These are phyloP conservation scores for Bondarzewia mesenterica DNA, from an alignment of 1,284 basidiomycete species.

Conservation along the genomic window DNA sequence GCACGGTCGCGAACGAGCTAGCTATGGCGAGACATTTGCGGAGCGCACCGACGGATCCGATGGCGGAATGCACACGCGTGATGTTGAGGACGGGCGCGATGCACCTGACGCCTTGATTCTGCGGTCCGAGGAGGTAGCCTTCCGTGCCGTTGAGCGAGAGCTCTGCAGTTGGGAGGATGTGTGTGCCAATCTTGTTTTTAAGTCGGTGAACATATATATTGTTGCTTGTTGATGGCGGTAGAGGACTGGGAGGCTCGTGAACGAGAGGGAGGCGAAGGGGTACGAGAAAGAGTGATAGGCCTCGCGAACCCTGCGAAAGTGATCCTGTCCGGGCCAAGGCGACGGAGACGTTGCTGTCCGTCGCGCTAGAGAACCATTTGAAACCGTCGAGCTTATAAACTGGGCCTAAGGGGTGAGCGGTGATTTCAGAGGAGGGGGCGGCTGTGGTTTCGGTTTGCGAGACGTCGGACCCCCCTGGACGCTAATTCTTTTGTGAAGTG, in stretches of 20 bases:
- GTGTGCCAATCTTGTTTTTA: conserved; percentile 77
- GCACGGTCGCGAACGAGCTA: conserved; percentile 50
- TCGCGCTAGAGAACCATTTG: conserved; percentile 83
- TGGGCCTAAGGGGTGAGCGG: conserved; percentile 33
- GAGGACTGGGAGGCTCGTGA: conserved; percentile 39
- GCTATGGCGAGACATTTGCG: conserved; percentile 59
- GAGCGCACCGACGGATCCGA: conserved; percentile 48
- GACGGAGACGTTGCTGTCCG: conserved; percentile 65
- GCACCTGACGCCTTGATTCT: conserved; percentile 58
- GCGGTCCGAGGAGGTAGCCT: conserved; percentile 57
- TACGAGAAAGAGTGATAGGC: conserved; percentile 66
- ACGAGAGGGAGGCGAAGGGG: conserved; percentile 52
- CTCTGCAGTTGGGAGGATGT: conserved; percentile 72
- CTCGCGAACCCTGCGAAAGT: conserved; percentile 42
- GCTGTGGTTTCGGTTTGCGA: conserved; percentile 70
- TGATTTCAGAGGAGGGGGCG: conserved; percentile 20
- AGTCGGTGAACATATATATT: conserved; percentile 66
- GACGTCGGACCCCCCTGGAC: conserved; percentile 73
- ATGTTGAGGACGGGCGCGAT: conserved; percentile 73
- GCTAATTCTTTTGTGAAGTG: conserved; percentile 26
- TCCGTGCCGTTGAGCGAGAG: conserved; percentile 54
- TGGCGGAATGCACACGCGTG: conserved; percentile 66
- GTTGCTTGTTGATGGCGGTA: too few relatives aligned
- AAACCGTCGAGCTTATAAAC: conserved; percentile 57
- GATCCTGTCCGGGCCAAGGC: conserved; percentile 66